A percentile compares a stretch with the other conserved stretches of the same genome.
Conservation (phyloP, 1,139 yeast species). For the Suhomyces coccinellae region DNA sequence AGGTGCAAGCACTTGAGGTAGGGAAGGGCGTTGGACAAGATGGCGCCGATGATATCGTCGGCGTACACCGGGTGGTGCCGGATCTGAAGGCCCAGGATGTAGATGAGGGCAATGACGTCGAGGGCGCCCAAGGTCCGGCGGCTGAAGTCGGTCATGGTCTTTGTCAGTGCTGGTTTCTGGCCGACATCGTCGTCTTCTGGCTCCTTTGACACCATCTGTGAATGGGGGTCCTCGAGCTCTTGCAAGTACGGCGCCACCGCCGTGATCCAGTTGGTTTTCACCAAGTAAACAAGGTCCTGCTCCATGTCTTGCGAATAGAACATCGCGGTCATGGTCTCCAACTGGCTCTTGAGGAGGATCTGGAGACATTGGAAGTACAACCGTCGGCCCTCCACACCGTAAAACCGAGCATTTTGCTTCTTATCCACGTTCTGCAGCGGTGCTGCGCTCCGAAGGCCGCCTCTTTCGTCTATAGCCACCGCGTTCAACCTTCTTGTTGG, state of each 20-base stretch:
- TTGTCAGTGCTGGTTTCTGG: not conserved
- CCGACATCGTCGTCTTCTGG: not conserved
- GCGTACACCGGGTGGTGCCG: constrained; percentile 40
- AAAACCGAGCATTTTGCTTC: constrained; percentile 22
- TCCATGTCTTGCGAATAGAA: constrained; percentile 22
- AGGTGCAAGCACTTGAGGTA: constrained; percentile 34
- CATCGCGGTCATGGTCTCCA: constrained; percentile 25
- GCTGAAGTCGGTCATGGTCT: not conserved
- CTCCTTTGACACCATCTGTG: not conserved
- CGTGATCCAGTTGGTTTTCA: constrained; percentile 19
- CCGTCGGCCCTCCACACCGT: constrained; percentile 55
- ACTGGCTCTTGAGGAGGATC: constrained; percentile 51
- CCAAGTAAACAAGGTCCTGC: constrained; percentile 14
- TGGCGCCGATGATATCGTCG: constrained; percentile 32
- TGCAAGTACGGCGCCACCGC: constrained; percentile 46
- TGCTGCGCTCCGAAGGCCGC: constrained; percentile 12
- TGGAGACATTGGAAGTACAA: constrained; percentile 56
- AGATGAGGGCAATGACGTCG: constrained; percentile 40
- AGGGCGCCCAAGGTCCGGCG: not conserved
- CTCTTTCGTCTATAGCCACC: constrained; percentile 17
- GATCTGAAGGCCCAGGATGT: constrained; percentile 36
- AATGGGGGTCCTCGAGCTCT: not conserved
- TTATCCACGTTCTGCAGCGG: constrained; percentile 8
- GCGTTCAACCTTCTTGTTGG: constrained; percentile 58
- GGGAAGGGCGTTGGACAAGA: constrained; percentile 39